These are phyloP conservation scores for Secale cereale DNA, from an alignment of 176 grass and related monocot genomes.

Conservation along the genomic window DNA sequence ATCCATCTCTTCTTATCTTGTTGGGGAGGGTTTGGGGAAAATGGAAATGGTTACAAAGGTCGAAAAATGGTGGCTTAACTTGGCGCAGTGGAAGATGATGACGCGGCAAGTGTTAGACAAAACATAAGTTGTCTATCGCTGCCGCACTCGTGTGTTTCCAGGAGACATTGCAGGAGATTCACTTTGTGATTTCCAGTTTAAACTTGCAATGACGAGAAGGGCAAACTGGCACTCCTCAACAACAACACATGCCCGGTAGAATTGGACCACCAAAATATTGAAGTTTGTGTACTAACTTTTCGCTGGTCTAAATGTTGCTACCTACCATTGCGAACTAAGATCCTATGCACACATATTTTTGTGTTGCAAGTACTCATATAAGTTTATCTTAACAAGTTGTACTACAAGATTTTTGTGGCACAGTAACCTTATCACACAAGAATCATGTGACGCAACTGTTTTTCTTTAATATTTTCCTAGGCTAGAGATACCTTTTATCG, in stretches of 20 bases:
- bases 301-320: not conserved
- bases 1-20: not conserved
- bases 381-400: not conserved
- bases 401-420: not conserved
- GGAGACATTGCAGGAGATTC: not conserved
- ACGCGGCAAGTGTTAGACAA: not conserved
- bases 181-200: not conserved
- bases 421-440: not conserved
- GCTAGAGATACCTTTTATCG: not conserved
- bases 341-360: not conserved
- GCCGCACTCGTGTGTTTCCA: not conserved
- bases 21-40: not conserved
- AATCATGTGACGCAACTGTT: constrained; percentile 22
- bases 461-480: not conserved
- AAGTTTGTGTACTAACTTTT: not conserved
- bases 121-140: not conserved
- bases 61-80: not conserved
- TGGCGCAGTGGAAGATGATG: not conserved
- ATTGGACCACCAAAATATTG: not conserved
- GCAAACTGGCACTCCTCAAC: no score
- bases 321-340: not conserved
- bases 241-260: not conserved
- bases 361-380: not conserved
- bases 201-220: no score
- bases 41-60: not conserved